Evolutionary conservation across 2,329 filamentous ascomycete species (phyloP).

Genomic region (Calonectria pteridis): DNA sequence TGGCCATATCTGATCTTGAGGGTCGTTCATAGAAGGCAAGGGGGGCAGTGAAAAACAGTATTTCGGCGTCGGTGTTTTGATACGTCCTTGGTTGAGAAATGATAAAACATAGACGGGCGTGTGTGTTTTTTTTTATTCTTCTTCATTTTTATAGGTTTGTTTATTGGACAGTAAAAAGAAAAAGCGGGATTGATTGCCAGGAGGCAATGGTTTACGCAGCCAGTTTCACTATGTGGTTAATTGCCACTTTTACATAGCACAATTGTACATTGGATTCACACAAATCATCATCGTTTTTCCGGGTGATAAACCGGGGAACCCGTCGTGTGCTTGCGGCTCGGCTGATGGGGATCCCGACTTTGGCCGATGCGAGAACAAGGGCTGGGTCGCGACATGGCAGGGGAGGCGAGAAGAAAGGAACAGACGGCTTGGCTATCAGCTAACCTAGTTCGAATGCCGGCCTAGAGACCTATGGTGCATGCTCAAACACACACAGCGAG

Average conservation of each 20-base stretch:
- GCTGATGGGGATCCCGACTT: conserved; percentile 15
- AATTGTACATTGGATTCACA: conserved; percentile 5
- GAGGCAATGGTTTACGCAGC: neutral
- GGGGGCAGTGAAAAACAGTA: neutral
- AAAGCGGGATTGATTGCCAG: neutral
- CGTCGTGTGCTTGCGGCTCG: conserved; percentile 15
- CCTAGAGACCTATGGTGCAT: neutral
- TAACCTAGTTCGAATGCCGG: conserved; percentile 1
- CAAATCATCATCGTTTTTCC: neutral
- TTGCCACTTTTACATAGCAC: neutral
- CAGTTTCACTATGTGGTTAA: neutral
- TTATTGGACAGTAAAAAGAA: neutral
- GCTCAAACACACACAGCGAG: conserved; percentile 11
- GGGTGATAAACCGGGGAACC: conserved; percentile 1
- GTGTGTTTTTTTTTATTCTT: neutral
- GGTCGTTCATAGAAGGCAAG: neutral
- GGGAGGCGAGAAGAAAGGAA: neutral
- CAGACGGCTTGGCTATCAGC: conserved; percentile 14
- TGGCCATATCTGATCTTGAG: conserved; percentile 11
- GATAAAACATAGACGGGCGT: conserved; percentile 6
- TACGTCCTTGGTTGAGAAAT: neutral
- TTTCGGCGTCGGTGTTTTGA: conserved; percentile 2
- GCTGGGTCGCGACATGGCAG: neutral
- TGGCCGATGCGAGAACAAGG: conserved; percentile 11
- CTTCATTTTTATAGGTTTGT: neutral